phyloP scores from a whole-genome alignment of 805 yeast genomes.

The Torulaspora maleeae region DNA sequence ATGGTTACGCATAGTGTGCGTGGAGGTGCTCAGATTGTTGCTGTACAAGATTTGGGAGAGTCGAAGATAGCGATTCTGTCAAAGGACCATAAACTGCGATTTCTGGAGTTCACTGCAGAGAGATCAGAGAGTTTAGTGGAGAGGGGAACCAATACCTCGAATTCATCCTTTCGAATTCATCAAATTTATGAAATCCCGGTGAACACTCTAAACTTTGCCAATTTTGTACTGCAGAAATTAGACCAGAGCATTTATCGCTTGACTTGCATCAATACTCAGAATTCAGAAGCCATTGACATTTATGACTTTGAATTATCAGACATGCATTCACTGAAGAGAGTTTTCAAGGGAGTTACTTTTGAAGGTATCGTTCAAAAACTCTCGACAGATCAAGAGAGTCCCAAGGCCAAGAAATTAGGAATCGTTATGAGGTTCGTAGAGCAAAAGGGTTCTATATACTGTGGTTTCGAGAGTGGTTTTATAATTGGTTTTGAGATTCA shows the following conservation, averaged over 20 bases:
- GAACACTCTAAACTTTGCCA: conserved; percentile 34
- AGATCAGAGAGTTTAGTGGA: neutral
- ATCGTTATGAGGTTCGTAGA: conserved; percentile 28
- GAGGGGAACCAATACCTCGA: neutral
- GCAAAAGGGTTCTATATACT: conserved; percentile 16
- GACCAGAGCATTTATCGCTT: conserved; percentile 14
- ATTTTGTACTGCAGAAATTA: conserved; percentile 18
- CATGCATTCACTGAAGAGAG: conserved; percentile 23
- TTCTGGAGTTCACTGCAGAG: conserved; percentile 11
- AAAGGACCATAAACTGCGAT: conserved; percentile 28
- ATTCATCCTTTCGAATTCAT: neutral
- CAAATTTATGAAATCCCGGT: conserved; percentile 27
- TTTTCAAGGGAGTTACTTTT: conserved; percentile 21
- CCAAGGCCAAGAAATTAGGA: conserved; percentile 27
- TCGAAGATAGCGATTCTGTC: conserved; percentile 18
- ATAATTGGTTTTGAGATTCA: conserved; percentile 25
- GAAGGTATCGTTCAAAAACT: conserved; percentile 11
- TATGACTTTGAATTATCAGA: conserved; percentile 22
- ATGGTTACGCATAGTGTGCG: conserved; percentile 7
- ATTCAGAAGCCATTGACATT: conserved; percentile 30
- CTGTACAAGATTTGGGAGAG: conserved; percentile 14
- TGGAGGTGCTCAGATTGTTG: conserved; percentile 17
- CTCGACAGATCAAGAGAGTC: conserved; percentile 1
- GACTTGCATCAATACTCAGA: conserved; percentile 31
- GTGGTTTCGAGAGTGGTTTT: conserved; percentile 32